Percentiles rank a stretch among this genome's conserved stretches.
phyloP scores from a whole-genome alignment of 202 grass and related monocot genomes.

The Zoysia matrella region DNA sequence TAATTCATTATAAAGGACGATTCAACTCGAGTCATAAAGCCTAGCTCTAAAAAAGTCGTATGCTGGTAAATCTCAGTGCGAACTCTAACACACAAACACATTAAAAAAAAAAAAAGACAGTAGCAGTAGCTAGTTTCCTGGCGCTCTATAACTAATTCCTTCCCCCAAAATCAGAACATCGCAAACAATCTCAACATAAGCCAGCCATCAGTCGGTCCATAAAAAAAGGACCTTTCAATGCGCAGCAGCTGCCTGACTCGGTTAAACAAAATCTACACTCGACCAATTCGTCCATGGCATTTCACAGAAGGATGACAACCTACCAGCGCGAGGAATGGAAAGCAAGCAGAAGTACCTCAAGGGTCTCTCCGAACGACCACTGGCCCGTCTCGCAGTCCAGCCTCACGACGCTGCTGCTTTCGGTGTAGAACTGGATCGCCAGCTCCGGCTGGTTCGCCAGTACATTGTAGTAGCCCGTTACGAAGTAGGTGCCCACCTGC shows the following conservation, averaged over 20 bases:
- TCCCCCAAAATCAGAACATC: neutral
- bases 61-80: neutral
- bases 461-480: slow-evolving; percentile 70
- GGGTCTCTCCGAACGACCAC: slow-evolving; percentile 48
- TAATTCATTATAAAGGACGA: neutral
- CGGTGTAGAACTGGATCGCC: slow-evolving; percentile 64
- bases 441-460: slow-evolving; percentile 59
- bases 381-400: slow-evolving; percentile 57
- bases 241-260: neutral
- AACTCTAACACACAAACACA: neutral
- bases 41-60: neutral
- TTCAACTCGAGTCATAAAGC: neutral
- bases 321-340: neutral
- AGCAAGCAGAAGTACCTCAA: slow-evolving; percentile 48
- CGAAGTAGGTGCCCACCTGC: slow-evolving; percentile 82
- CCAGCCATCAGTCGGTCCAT: neutral
- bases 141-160: neutral
- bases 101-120: neutral
- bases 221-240: neutral
- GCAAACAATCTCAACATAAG: slow-evolving; percentile 5
- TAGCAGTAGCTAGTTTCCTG: neutral
- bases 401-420: slow-evolving; percentile 57
- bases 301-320: neutral
- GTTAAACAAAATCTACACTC: slow-evolving; percentile 10
- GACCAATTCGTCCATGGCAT: neutral